Evolutionary conservation across 2,329 filamentous ascomycete species (phyloP), one percentile per base, ranked within the genome.

Genomic region (Lachnum nothofagi): DNA sequence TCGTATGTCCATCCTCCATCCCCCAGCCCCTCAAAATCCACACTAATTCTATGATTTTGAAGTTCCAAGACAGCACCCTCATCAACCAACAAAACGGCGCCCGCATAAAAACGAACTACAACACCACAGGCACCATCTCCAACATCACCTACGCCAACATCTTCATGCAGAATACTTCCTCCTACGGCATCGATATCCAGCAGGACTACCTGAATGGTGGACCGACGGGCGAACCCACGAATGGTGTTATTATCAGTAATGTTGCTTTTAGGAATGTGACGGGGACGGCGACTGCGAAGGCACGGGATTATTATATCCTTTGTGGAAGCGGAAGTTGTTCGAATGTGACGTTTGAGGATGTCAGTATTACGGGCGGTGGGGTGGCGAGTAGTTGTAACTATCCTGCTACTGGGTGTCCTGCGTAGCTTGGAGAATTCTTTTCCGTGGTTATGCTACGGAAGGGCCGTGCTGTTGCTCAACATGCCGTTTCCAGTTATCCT

Each of bases 121-220:
- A 63, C 40, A 68, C 67, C 8, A 71, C 68, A 2, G 69, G 68
- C 24, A 63, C 56, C 53, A 63, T 72, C 17, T 58, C 63, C 43
- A 68, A 70, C 51, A 63, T 77, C 46, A 69, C 67, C 19, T 77
- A 74, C 65, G 63, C 66, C 51, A 70, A 73, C 57, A 76, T 77
- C 52, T 65, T 63, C 3, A 58, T 77, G 34, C 63, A 61, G 29
- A 66, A 68, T 44, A 74, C 75, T 52, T 60, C 65, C 25, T 68
- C 69, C 52, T 76, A 76, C 57, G 74, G 74, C n/a, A 73, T 78
- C 48, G 72, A 74, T 50, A 66, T 77, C 35, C 67, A 76, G 63
- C 73, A 77, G 63, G 74, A 77, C 58, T 78, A 77, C 55, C 58
- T 73, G 46, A 77, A 77, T 54, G 74, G 69, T 10, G 68, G 68